Conservation (phyloP, 495 filamentous ascomycete species). For the Chaetomium tenue region DNA sequence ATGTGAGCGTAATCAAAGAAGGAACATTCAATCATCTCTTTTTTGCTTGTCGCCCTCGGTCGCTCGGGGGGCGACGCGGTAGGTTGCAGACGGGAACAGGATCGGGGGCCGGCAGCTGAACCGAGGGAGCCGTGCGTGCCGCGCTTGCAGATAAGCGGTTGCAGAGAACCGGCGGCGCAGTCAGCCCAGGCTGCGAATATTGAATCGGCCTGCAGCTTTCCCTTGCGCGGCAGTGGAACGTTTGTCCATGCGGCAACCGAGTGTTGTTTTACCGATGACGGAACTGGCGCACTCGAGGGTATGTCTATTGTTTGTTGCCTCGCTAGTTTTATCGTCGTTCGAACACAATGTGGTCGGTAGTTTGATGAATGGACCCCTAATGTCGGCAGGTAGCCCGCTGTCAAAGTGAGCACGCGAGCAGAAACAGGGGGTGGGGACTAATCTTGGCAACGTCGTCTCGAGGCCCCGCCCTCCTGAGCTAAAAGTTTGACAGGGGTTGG, state of each 20-base stretch:
- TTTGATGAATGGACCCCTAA: background rate
- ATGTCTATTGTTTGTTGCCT: background rate
- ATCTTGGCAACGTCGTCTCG: background rate
- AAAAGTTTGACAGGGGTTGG: conserved; percentile 4
- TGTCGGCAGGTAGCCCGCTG: background rate
- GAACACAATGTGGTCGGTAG: background rate
- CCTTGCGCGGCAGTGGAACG: background rate
- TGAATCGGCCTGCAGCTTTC: background rate
- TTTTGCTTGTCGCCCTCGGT: background rate
- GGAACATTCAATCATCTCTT: background rate
- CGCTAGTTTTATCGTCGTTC: background rate
- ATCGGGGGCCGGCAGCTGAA: background rate
- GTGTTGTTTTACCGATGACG: background rate
- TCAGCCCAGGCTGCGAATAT: conserved; percentile 3
- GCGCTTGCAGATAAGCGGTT: background rate
- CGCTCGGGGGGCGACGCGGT: too few relatives aligned
- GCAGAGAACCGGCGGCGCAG: conserved; percentile 2
- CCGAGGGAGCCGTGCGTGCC: background rate
- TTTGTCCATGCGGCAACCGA: background rate
- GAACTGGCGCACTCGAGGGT: background rate
- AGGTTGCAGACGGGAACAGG: background rate
- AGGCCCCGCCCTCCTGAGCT: background rate
- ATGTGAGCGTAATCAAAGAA: background rate
- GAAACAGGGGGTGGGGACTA: background rate
- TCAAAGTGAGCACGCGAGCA: conserved; percentile 11